These are phyloP conservation scores for Diaporthe sp. DNA, from an alignment of 2,329 filamentous ascomycete species.

Conservation along the genomic window DNA sequence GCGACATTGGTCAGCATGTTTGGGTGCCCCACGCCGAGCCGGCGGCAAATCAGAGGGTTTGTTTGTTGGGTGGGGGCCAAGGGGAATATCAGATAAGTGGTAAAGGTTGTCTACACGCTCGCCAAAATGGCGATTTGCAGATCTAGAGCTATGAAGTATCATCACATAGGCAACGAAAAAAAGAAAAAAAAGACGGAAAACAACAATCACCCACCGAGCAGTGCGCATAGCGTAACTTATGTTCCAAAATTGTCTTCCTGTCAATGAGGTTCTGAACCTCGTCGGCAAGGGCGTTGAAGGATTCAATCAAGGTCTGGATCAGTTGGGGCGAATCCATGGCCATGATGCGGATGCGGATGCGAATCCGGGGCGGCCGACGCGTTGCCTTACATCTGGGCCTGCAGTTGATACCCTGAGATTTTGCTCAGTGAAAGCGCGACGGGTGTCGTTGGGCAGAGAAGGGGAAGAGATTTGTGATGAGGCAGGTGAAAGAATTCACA, in stretches of 20 bases:
- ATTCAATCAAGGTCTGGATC: conserved; percentile 72
- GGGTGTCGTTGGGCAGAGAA: conserved; percentile 22
- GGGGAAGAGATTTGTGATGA: background rate
- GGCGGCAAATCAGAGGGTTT: conserved; percentile 33
- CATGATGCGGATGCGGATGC: conserved; percentile 32
- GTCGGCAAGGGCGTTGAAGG: conserved; percentile 75
- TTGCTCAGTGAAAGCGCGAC: background rate
- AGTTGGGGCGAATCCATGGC: conserved; percentile 61
- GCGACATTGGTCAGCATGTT: conserved; percentile 34
- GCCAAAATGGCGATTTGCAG: conserved; percentile 41
- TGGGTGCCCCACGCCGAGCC: conserved; percentile 11
- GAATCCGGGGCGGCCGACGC: conserved; percentile 18
- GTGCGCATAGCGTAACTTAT: conserved; percentile 76
- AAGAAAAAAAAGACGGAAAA: background rate
- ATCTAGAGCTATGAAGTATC: conserved; percentile 53
- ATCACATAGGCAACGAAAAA: conserved; percentile 52
- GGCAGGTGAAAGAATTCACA: background rate
- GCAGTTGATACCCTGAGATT: background rate
- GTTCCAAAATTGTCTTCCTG: conserved; percentile 75
- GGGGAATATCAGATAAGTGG: conserved; percentile 41
- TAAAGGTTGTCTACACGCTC: conserved; percentile 43
- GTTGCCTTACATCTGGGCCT: conserved; percentile 38
- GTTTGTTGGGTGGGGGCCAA: conserved; percentile 8
- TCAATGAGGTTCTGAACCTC: conserved; percentile 75
- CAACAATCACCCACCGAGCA: conserved; percentile 69